Conservation (phyloP, 2,329 filamentous ascomycete species). For the Salinomyces thailandicus region DNA sequence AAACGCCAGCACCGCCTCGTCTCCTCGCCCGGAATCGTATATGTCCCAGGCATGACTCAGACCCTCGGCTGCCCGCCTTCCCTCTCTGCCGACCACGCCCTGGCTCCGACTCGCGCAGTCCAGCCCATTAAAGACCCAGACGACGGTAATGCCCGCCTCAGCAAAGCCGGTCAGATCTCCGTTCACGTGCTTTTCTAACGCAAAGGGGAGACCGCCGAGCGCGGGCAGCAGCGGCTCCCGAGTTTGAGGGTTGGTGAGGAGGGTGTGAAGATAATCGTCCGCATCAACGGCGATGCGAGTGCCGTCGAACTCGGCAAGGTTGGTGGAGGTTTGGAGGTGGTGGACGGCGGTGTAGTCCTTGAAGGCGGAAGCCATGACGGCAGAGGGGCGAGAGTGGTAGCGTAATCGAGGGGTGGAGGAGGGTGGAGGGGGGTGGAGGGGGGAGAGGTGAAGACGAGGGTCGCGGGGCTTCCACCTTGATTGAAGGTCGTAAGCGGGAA, state of each 20-base stretch:
- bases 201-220: conserved; percentile 75
- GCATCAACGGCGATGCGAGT: conserved; percentile 77
- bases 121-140: conserved; percentile 89
- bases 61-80: conserved; percentile 15
- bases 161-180: conserved; percentile 65
- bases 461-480: not conserved
- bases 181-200: conserved; percentile 61
- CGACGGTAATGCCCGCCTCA: conserved; percentile 54
- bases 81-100: conserved; percentile 16
- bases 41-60: conserved; percentile 64
- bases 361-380: conserved; percentile 9
- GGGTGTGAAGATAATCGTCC: conserved; percentile 71
- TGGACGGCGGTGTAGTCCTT: conserved; percentile 39
- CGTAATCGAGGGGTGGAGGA: not conserved
- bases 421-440: not conserved
- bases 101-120: conserved; percentile 33
- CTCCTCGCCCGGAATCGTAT: conserved; percentile 71
- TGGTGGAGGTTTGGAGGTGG: conserved; percentile 43
- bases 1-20: conserved; percentile 76
- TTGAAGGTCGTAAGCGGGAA: not conserved
- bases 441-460: too few species aligned
- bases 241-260: conserved; percentile 58
- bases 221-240: conserved; percentile 85
- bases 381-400: not conserved
- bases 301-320: conserved; percentile 61